Base-by-base conservation (phyloP, 1,139 yeast species). In the Hanseniaspora uvarum region DNA sequence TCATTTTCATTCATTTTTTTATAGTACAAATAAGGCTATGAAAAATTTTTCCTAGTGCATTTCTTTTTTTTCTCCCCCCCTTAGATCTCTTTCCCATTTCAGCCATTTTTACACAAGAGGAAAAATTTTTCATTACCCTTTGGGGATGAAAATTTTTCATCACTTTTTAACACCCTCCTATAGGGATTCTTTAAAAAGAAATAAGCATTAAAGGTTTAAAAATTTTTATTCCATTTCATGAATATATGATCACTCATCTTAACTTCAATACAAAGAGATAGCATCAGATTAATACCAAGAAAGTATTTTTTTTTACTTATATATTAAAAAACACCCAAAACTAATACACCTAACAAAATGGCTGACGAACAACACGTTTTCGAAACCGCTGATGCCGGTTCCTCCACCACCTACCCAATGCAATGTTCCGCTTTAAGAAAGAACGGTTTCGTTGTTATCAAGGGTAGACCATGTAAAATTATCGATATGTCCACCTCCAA, bases 341-440 rank as follows among this genome's bases (percentile, higher is more conserved):
- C 4, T 30, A 34, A 12, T 14, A 53, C 34, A 39, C 51, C n/a
- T n/a, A n/a, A 60, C 55, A 59, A 62, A 78, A 81, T 81, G 86
- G 80, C 86, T 80, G 86, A 81, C 69, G 86, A 81, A 80, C 86
- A 81, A 68, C 95, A 87, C 81, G 80, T 81, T 76, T 92, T 92
- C 78, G 96, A 87, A 78, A 81, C 92, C 80, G 97, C 87, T 72
- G 94, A 86, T 75, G 97, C 98, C 71, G 98, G 96, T 77, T 94
- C 97, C 76, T 94, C 98, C 73, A 74, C 81, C 72, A 92, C 97
- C 72, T 92, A 71, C 95, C 98, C 98, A 83, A 79, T 85, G 83
- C 98, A 92, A 83, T 92, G 98, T 85, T 92, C 98, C 70, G 96
- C 98, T 66, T 87, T 92, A 77, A 89, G 98, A 82, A 94, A 92